Base-by-base conservation (phyloP, 768 basidiomycete genomes). In the Lyophyllum shimeji region DNA sequence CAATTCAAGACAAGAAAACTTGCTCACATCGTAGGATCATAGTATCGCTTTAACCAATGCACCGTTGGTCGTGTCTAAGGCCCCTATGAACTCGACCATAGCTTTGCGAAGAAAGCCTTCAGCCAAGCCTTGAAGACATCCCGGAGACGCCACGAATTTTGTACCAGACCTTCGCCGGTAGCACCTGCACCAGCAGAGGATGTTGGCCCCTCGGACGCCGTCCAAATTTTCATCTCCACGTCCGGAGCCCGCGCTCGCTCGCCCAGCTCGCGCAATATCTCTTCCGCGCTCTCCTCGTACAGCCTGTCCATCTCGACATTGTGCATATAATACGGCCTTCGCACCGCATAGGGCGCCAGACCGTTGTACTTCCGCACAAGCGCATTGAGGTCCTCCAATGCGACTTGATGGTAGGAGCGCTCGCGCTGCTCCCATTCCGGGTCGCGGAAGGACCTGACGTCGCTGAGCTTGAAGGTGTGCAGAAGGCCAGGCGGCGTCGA, bases 361-460 rank as follows among this genome's bases (percentile, higher is more conserved):
- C 81, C 85, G 65, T 95, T 94, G 71, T 91, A 89, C 71, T 86
- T 85, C 47, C 90, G 78, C 24, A 93, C 85, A 5, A 88, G 76
- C 2, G 82, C 75, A 68, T 95, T 93, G 39, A 93, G 71, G 60
- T 93, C 86, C 27, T 76, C 77, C 34, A 94, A 64, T 12, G 87
- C 87, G 2, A 81, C 74, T 31, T 85, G 79, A 62, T 93, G 90
- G 62, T 91, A 91, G 44, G 78, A 69, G 17, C 70, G 67, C 66
- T 93, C 90, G 46, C 82, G 81, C 27, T 72, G 70, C 64, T 88
- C 84, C 92, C 92, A 94, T 50, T 82, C 83, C 3, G 66, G 62
- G 67, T 93, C 90, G 15, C 85, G 82, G 53, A 85, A 70, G 1
- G 69, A 61, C 46, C 67, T 67, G 31, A 83, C 68, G 20, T 82